These are phyloP conservation scores for Fusarium pseudoanthophilum DNA, from an alignment of 2,329 filamentous ascomycete genomes.

Conservation along the genomic window DNA sequence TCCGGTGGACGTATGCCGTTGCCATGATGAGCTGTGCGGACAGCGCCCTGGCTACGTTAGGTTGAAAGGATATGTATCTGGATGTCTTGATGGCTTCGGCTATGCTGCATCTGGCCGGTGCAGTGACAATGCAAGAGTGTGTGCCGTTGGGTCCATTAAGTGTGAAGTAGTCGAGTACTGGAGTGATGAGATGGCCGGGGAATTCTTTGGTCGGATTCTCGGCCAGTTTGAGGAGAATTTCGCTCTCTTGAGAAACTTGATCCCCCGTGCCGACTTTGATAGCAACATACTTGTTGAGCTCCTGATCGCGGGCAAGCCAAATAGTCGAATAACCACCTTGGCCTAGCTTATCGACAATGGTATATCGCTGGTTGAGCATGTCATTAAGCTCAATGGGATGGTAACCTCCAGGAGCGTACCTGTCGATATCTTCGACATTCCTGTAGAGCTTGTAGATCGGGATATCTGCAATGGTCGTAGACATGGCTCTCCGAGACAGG, in stretches of 20 bases:
- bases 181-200: not conserved
- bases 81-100: rapidly evolving
- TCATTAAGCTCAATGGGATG: not conserved
- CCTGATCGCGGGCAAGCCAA: not conserved
- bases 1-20: not conserved
- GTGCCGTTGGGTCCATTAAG: not conserved
- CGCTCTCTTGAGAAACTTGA: not conserved
- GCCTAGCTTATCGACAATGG: not conserved
- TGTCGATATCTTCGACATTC: not conserved
- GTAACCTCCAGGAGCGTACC: rapidly evolving
- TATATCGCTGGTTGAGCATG: not conserved
- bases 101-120: rapidly evolving
- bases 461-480: rapidly evolving
- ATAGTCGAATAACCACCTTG: rapidly evolving
- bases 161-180: not conserved
- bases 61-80: rapidly evolving
- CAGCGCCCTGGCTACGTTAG: not conserved
- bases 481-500: not conserved
- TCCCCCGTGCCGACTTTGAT: not conserved
- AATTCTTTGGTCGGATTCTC: rapidly evolving
- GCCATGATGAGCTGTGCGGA: not conserved
- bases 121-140: not conserved
- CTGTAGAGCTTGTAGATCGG: rapidly evolving
- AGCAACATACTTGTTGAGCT: not conserved
- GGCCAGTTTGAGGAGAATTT: rapidly evolving